Conservation (phyloP, 352 stramenopile genomes). For the Pythium grandisporangium region DNA sequence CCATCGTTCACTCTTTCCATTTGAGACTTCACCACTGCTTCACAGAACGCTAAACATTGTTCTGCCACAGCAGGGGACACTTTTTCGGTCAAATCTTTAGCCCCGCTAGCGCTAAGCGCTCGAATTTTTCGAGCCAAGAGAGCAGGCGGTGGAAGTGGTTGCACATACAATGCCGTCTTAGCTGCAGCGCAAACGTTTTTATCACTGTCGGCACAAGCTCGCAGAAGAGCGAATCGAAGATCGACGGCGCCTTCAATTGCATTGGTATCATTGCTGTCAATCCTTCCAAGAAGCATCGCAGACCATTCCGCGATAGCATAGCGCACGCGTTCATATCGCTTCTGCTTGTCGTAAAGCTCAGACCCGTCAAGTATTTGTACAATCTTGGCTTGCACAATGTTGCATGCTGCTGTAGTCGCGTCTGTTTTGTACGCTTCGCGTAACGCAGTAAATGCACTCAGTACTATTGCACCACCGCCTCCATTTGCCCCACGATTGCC, state of each 20-base stretch:
- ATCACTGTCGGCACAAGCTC: slow-evolving; percentile 17
- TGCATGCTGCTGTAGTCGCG: slow-evolving; percentile 11
- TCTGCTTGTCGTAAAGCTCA: slow-evolving; percentile 46
- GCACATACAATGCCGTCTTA: slow-evolving; percentile 6
- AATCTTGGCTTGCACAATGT: slow-evolving; percentile 41
- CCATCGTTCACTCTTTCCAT: slow-evolving; percentile 11
- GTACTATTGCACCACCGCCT: slow-evolving; percentile 41
- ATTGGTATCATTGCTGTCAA: background rate
- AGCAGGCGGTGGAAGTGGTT: slow-evolving; percentile 3
- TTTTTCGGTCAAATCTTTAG: slow-evolving; percentile 24
- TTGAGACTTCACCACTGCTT: no score
- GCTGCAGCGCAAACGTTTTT: slow-evolving; percentile 8
- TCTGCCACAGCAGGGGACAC: slow-evolving; percentile 22
- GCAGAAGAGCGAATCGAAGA: slow-evolving; percentile 56
- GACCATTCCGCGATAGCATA: slow-evolving; percentile 50
- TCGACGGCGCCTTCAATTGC: slow-evolving; percentile 16
- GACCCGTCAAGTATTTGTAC: slow-evolving; percentile 38
- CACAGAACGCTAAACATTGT: slow-evolving; percentile 45
- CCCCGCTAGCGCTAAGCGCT: background rate
- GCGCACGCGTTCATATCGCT: slow-evolving; percentile 58
- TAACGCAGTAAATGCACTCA: slow-evolving; percentile 53
- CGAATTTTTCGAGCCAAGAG: slow-evolving; percentile 1
- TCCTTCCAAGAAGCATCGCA: slow-evolving; percentile 21
- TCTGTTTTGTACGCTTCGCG: slow-evolving; percentile 24
- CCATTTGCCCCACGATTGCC: no score